A percentile compares a stretch with the other conserved stretches of the same genome.
Evolutionary conservation across 2,329 filamentous ascomycete species (phyloP).

Genomic region (Thielaviopsis musarum): DNA sequence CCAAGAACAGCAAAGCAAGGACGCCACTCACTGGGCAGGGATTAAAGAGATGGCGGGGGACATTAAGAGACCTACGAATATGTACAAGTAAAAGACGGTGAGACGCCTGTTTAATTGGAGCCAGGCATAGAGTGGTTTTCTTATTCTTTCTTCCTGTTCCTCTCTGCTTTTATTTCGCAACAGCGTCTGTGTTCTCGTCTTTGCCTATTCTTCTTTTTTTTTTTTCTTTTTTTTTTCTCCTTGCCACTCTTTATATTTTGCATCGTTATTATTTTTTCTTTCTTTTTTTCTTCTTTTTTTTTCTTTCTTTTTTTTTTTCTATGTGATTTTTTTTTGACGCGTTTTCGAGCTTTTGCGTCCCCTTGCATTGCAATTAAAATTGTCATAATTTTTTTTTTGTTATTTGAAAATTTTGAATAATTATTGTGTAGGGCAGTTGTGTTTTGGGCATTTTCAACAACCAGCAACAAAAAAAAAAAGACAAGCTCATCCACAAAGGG

Average conservation of each 20-base stretch:
- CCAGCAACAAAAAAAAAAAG: not conserved
- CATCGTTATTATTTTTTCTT: not conserved
- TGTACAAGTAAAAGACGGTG: slow-evolving; percentile 8
- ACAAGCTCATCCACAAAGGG: not conserved
- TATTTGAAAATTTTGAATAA: not conserved
- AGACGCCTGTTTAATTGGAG: slow-evolving; percentile 8
- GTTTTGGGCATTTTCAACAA: not conserved
- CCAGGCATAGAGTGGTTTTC: slow-evolving; percentile 11
- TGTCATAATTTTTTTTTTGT: not conserved
- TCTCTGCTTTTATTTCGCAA: slow-evolving; percentile 13
- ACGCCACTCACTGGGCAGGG: slow-evolving; percentile 1
- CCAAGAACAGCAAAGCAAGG: not conserved
- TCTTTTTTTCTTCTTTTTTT: not conserved
- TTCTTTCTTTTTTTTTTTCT: not conserved
- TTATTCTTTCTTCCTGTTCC: slow-evolving; percentile 5
- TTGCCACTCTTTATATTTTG: slow-evolving; percentile 2
- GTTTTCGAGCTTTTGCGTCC: too few relatives aligned
- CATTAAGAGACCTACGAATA: not conserved
- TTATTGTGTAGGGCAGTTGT: not conserved
- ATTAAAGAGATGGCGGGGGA: slow-evolving; percentile 13
- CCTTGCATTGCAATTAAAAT: not conserved
- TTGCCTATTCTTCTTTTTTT: not conserved
- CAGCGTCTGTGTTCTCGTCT: not conserved
- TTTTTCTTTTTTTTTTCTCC: not conserved
- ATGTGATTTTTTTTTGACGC: too few relatives aligned